phyloP scores from a whole-genome alignment of 805 yeast species.

The Ogataea wickerhamii region DNA sequence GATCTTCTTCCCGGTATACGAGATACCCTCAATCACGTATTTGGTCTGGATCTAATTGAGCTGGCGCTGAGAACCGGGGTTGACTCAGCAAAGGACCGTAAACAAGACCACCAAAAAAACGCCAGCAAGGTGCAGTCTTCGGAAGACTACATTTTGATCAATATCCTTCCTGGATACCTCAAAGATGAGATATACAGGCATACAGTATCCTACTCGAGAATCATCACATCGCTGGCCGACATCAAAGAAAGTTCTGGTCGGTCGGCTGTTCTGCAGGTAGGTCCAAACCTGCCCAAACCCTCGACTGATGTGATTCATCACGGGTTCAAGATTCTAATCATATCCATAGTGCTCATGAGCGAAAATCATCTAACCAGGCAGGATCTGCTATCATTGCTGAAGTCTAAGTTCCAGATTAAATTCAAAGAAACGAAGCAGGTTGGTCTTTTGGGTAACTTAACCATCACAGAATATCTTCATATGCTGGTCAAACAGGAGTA shows the following conservation, averaged over 20 bases:
- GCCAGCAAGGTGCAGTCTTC: conserved; percentile 4
- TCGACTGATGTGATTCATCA: conserved; percentile 18
- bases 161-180: conserved; percentile 17
- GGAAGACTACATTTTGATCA: conserved; percentile 27
- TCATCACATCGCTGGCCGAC: conserved; percentile 13
- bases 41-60: conserved; percentile 28
- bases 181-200: conserved; percentile 23
- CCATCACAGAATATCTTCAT: conserved; percentile 22
- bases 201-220: conserved; percentile 7
- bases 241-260: conserved; percentile 6
- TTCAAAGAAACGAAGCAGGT: conserved; percentile 22
- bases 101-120: background rate
- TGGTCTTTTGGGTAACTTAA: conserved; percentile 18
- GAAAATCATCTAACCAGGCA: conserved; percentile 27
- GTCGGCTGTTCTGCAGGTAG: conserved; percentile 11
- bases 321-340: conserved; percentile 28
- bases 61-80: conserved; percentile 13
- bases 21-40: conserved; percentile 11
- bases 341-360: conserved; percentile 25
- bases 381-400: conserved; percentile 25
- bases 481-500: conserved; percentile 28
- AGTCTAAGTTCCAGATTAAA: conserved; percentile 21
- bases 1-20: conserved; percentile 22
- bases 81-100: background rate
- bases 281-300: conserved; percentile 25